Conservation (phyloP, 108 stramenopile species). For the Fistulifera pelliculosa region DNA sequence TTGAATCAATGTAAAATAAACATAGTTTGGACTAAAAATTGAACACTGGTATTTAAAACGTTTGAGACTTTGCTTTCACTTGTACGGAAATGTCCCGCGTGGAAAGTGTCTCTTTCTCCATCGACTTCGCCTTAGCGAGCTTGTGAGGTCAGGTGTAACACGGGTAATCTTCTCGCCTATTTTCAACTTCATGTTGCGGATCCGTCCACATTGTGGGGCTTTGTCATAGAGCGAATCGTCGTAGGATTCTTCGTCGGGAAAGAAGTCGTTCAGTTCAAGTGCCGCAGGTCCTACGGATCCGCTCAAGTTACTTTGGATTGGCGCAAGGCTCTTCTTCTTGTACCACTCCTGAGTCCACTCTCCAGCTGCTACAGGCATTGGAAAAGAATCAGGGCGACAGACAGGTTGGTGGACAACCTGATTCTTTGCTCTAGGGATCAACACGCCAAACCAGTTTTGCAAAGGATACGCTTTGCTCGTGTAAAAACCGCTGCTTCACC, state of each 20-base stretch:
- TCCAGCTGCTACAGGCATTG: slow-evolving; percentile 50
- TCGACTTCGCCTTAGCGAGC: slow-evolving; percentile 59
- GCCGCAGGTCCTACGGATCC: not conserved
- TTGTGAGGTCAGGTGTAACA: slow-evolving; percentile 55
- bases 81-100: slow-evolving; percentile 41
- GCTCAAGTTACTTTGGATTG: not conserved
- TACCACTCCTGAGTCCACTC: slow-evolving; percentile 79
- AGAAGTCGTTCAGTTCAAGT: not conserved
- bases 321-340: slow-evolving; percentile 36
- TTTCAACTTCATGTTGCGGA: slow-evolving; percentile 49
- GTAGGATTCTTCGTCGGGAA: slow-evolving; percentile 8
- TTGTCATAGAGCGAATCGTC: slow-evolving; percentile 39
- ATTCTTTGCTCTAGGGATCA: slow-evolving; percentile 34
- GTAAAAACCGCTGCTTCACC: slow-evolving; percentile 66
- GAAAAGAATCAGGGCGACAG: slow-evolving; percentile 55
- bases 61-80: too few species aligned
- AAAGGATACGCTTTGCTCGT: slow-evolving; percentile 61
- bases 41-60: too few species aligned
- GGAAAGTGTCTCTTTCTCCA: slow-evolving; percentile 81
- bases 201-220: slow-evolving; percentile 51
- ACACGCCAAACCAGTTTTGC: slow-evolving; percentile 74
- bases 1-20: too few species aligned
- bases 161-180: slow-evolving; percentile 63
- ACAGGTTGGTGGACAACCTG: slow-evolving; percentile 46
- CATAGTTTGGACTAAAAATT: too few species aligned